phyloP scores from a whole-genome alignment of 345 rosid genomes.

The Crucihimalaya himalaica region DNA sequence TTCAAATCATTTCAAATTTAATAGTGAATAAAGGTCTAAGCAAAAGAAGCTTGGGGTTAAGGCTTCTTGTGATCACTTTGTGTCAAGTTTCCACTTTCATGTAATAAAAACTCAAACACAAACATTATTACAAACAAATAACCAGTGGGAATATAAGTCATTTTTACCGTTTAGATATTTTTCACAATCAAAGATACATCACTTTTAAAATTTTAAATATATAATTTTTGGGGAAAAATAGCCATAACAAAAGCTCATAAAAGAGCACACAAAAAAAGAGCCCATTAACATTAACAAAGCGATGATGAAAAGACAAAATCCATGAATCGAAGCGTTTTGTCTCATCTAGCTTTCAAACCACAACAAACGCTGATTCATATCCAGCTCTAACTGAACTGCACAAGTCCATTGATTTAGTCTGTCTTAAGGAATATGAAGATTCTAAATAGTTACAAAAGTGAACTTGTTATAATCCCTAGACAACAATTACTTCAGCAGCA shows the following conservation, averaged over 20 bases:
- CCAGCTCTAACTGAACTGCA: not conserved
- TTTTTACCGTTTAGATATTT: not conserved
- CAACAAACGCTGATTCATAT: not conserved
- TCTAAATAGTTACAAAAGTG: not conserved
- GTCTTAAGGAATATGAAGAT: not conserved
- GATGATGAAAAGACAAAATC: not conserved
- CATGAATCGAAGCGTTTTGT: not conserved
- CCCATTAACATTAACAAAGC: constrained; percentile 1
- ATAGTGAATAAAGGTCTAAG: not conserved
- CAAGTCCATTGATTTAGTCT: not conserved
- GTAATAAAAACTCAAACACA: not conserved
- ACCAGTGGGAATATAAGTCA: not conserved
- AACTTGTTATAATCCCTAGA: constrained; percentile 29
- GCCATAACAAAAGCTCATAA: not conserved
- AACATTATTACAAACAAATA: not conserved
- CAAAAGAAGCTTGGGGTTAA: too few species aligned
- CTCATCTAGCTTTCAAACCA: not conserved
- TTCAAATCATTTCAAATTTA: not conserved
- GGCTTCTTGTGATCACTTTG: not conserved
- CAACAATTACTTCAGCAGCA: constrained; percentile 10
- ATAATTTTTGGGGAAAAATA: not conserved
- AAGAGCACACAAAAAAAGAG: not conserved
- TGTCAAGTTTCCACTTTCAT: not conserved
- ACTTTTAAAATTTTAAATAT: not conserved
- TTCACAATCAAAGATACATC: not conserved